Evolutionary conservation across 2,329 filamentous ascomycete genomes (phyloP), one percentile per base, ranked within the genome.

Genomic region (Colletotrichum sp.): DNA sequence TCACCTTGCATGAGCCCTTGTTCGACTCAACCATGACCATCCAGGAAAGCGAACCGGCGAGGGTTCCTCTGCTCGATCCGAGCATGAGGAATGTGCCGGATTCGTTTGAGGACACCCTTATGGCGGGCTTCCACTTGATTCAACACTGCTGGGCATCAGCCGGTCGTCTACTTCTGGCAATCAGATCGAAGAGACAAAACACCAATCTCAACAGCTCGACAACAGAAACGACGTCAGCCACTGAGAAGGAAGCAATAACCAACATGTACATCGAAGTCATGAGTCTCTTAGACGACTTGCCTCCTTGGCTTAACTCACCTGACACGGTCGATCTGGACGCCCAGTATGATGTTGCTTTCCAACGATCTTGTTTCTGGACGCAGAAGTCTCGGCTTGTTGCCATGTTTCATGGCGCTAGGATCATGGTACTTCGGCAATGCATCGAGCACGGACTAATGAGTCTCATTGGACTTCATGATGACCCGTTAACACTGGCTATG

Each of bases 1-100:
- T 87, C 8, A 87, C 86, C 0, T 84, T 88, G n/a, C 86, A 87
- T 78, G 84, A 85, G 69, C 86, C 83, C 72, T 86, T 84, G 0
- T 87, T 87, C 65, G 84, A 86, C 52, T 80, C 82, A 1, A 85
- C 83, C 8, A 85, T 87, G 30, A 86, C 85, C 0, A 22, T 55
- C 16, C 2, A 60, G 16, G 39, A 63, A 24, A 68, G 39, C 6
- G 57, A 48, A 9, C 28, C 1, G 7, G 9, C 18, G 16, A 15
- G 59, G 1, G 68, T 67, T 10, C n/a, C 72, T 1, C 32, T 71
- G 4, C 44, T 75, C 1, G 57, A 62, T 1, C 67, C 48, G 28
- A 26, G 30, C 28, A 57, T 55, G 67, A 26, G 44, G 8, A 85
- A 83, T 1, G 52, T 36, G 62, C 72, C 26, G 15, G 28, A 28